Conservation (phyloP, 495 filamentous ascomycete genomes). For the Parathielavia appendiculata region DNA sequence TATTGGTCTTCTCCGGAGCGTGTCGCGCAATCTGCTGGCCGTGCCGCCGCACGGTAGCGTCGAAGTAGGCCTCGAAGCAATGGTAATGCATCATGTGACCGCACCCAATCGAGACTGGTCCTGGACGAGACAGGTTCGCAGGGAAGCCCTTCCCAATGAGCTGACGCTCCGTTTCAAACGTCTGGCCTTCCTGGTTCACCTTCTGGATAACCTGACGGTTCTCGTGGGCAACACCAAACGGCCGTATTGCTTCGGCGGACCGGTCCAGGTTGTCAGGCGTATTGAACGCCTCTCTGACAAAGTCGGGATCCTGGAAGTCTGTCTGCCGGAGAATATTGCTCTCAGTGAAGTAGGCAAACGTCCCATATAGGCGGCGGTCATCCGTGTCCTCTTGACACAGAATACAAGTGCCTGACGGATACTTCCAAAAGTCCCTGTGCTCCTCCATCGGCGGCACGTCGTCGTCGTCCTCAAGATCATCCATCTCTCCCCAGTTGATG, state of each 20-base stretch:
- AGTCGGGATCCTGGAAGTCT: slow-evolving; percentile 71
- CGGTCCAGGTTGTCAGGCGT: slow-evolving; percentile 77
- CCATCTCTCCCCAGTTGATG: slow-evolving; percentile 76
- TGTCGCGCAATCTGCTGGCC: slow-evolving; percentile 86
- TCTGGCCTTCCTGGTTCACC: slow-evolving; percentile 62
- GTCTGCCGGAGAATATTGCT: slow-evolving; percentile 87
- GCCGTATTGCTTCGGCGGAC: slow-evolving; percentile 72
- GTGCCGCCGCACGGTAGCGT: slow-evolving; percentile 76
- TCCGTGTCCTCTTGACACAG: slow-evolving; percentile 94
- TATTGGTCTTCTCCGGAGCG: slow-evolving; percentile 71
- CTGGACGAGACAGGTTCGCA: slow-evolving; percentile 56
- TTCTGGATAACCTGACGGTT: slow-evolving; percentile 75
- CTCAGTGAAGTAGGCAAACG: slow-evolving; percentile 81
- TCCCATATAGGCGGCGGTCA: slow-evolving; percentile 82
- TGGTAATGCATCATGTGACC: slow-evolving; percentile 98
- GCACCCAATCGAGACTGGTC: slow-evolving; percentile 84
- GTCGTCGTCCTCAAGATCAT: slow-evolving; percentile 60
- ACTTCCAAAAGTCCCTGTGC: slow-evolving; percentile 77
- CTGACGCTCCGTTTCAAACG: slow-evolving; percentile 68
- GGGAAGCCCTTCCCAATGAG: slow-evolving; percentile 87
- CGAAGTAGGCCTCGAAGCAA: slow-evolving; percentile 88
- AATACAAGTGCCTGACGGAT: slow-evolving; percentile 90
- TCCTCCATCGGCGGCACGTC: slow-evolving; percentile 60
- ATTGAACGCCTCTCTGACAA: slow-evolving; percentile 72
- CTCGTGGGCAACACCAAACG: slow-evolving; percentile 83